Evolutionary conservation across 78 protist genomes (phyloP), one percentile per base, ranked within the genome.

Genomic region (Chrysochromulina tobinii): DNA sequence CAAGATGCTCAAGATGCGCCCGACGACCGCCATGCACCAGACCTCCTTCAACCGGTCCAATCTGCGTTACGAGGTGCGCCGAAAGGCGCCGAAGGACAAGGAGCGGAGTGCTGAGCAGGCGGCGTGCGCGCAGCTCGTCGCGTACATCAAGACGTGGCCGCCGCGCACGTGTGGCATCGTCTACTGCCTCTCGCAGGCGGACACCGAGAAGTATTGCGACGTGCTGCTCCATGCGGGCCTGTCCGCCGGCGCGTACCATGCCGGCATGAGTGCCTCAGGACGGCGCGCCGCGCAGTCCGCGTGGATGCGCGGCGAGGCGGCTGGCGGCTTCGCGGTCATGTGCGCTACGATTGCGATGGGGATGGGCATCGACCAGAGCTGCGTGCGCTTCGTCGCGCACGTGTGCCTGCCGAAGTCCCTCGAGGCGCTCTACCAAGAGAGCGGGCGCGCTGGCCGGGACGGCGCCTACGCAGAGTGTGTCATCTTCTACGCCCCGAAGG

Each of bases 281-380:
- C 94, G 98, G n/a, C 25, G 15, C 2, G n/a, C 9, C 18, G 88
- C 68, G 51, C 99, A 98, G 90, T 81, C 27, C 17, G 59, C 1
- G 7, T 98, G 99, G 99, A 77, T 59, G 88, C 68, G 61, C 15
- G 98, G 94, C 61, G 38, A 90, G 38, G 12, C 23, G 12, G 64
- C 23, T 12, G 64, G 64, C 64, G 64, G 64, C 64, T 15, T 92
- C 23, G 67, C 88, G 38, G 96, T 99, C 77, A 92, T 99, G 51
- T 69, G 88, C 51, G 99, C 99, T n/a, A 99, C 99, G 51, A 96
- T 99, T 61, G 99, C 99, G 7, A 98, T 99, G 84, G 99, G 99
- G 58, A 97, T 98, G 99, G 99, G 99, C 58, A 98, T 98, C 92
- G 95, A 98, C 94, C 98, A 98, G 87, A 95, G 97, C 0, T 98